Evolutionary conservation across 495 filamentous ascomycete species (phyloP).

Genomic region (Evansstolkia leycettana): DNA sequence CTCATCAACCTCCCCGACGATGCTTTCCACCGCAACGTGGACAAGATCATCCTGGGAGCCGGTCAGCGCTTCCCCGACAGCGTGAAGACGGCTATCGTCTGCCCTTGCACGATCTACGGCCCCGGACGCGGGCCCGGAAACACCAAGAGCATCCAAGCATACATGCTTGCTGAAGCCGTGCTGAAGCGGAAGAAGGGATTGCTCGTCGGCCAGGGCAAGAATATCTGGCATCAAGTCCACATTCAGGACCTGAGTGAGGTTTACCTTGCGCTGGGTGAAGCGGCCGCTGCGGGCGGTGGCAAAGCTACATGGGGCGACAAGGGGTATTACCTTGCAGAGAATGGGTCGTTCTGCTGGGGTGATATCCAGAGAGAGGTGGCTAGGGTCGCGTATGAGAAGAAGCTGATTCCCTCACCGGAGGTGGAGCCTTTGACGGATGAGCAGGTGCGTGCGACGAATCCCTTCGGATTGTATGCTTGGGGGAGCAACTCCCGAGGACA

Average conservation of each 20-base stretch:
- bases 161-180: constrained; percentile 39
- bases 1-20: constrained; percentile 42
- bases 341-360: constrained; percentile 59
- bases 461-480: constrained; percentile 32
- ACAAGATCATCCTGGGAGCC: constrained; percentile 43
- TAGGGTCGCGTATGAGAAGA: constrained; percentile 47
- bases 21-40: constrained; percentile 47
- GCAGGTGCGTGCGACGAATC: constrained; percentile 18
- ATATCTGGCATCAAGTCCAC: constrained; percentile 64
- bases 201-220: constrained; percentile 49
- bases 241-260: constrained; percentile 58
- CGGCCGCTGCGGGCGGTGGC: constrained; percentile 43
- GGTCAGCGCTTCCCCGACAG: constrained; percentile 26
- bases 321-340: constrained; percentile 67
- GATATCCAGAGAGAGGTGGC: constrained; percentile 51
- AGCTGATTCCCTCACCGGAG: constrained; percentile 45
- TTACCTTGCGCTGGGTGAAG: constrained; percentile 54
- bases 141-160: constrained; percentile 52
- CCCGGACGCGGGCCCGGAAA: constrained; percentile 60
- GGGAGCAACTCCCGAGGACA: constrained; percentile 54
- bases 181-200: constrained; percentile 52
- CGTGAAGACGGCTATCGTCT: constrained; percentile 60
- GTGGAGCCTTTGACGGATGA: constrained; percentile 25
- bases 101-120: constrained; percentile 72
- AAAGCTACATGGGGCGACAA: constrained; percentile 60